Evolutionary conservation across 177 flowering plant species (phyloP), one percentile per base, ranked within the genome.

Genomic region (Vitis hybrid): DNA sequence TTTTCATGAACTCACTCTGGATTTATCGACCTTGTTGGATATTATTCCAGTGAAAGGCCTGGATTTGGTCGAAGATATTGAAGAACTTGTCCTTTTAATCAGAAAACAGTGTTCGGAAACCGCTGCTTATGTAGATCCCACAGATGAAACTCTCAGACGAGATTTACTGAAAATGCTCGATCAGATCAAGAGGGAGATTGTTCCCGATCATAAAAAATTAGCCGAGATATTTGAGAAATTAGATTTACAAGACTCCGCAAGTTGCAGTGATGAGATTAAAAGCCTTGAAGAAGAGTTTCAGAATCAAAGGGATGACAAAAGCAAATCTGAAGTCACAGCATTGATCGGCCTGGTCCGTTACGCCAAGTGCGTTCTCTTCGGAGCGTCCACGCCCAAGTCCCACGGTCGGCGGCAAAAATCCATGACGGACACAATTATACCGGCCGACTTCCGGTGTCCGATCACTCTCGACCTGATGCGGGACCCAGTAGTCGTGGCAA

Each of bases 401-500:
- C 63, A 66, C 52, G n/a, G 22, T 14, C 49, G 51, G 34, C 58
- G 59, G 50, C 76, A 74, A 62, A 63, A 59, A 15, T 34, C 81
- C 34, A 9, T 66, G 39, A 52, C 78, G 26, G 93, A 90, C 1
- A 10, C 69, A 12, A 68, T n/a, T 15, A 3, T 87, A n/a, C 98
- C 98, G 49, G 76, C 79, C n/a, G 98, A 93, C 74, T 91, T 88
- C 77, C 85, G 88, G 69, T 93, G 97, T 56, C 97, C 98, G 8
- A 88, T 93, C 16, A 83, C 87, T 7, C 82, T 93, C 0, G 98
- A 93, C 6, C 61, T 93, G 68, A 93, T 93, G 97, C 78, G 80
- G 56, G 94, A 93, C 71, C 98, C 98, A 2, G 98, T 93, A 7
- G 95, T 90, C 31, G 92, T 87, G 67, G 80, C 94, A 0, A 90